These are phyloP conservation scores for Sphenostylis stenocarpa DNA, from an alignment of 306 rosid genomes.

Conservation along the genomic window DNA sequence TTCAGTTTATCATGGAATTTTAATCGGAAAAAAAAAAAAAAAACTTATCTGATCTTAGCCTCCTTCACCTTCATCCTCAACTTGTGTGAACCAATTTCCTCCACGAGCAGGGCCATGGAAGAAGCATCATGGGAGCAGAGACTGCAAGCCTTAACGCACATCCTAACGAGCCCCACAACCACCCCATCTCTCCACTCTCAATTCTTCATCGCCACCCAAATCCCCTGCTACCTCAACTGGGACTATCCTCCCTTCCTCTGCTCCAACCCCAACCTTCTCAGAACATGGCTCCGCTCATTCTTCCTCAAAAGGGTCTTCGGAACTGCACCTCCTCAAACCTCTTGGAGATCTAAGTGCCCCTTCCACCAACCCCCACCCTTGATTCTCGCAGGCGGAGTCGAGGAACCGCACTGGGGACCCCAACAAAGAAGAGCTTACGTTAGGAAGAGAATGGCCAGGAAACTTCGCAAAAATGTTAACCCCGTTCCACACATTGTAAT, in stretches of 20 bases:
- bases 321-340: constrained; percentile 48
- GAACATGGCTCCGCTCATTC: constrained; percentile 56
- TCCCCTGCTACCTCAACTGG: constrained; percentile 81
- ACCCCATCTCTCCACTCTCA: constrained; percentile 73
- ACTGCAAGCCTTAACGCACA: constrained; percentile 68
- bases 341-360: constrained; percentile 89
- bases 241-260: constrained; percentile 89
- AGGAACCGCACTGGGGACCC: constrained; percentile 60
- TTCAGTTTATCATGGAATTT: too few species aligned
- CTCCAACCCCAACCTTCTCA: constrained; percentile 49
- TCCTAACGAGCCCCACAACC: constrained; percentile 67
- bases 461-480: constrained; percentile 38
- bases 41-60: not conserved
- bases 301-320: constrained; percentile 60
- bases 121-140: constrained; percentile 61
- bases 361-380: constrained; percentile 77
- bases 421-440: constrained; percentile 49
- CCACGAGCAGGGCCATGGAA: constrained; percentile 31
- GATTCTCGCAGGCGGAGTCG: constrained; percentile 65
- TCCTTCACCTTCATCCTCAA: constrained; percentile 22
- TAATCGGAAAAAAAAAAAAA: too few species aligned
- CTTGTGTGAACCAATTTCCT: too few species aligned
- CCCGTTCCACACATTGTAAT: constrained; percentile 55
- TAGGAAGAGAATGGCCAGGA: constrained; percentile 59
- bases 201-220: constrained; percentile 61